These are phyloP conservation scores for Russula vinacea DNA, from an alignment of 768 basidiomycete genomes.

Conservation along the genomic window DNA sequence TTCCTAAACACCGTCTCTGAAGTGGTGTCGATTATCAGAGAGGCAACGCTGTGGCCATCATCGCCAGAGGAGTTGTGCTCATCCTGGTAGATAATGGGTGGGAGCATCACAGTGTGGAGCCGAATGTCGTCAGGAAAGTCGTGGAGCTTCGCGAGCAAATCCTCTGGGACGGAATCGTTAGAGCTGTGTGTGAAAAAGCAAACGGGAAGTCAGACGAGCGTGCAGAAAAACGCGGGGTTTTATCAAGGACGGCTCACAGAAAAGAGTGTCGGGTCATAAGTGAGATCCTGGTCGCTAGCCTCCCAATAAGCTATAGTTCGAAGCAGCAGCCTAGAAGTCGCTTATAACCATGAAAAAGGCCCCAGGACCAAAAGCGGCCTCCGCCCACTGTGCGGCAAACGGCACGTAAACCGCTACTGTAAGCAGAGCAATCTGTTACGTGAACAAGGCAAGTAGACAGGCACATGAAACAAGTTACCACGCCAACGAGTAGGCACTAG, in stretches of 20 bases:
- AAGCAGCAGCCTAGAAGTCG: neutral
- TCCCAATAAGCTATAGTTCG: constrained; percentile 5
- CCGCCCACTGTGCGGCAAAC: neutral
- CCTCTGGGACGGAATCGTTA: constrained; percentile 14
- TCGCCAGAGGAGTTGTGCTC: neutral
- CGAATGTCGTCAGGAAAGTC: constrained; percentile 5
- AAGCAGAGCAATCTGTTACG: neutral
- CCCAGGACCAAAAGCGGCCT: neutral
- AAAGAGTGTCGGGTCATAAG: neutral
- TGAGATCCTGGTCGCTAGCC: neutral
- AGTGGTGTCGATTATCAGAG: neutral
- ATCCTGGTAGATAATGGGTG: neutral
- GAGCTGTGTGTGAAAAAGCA: constrained; percentile 7
- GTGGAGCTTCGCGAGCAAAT: constrained; percentile 8
- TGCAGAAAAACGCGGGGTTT: neutral
- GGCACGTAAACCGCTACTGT: neutral
- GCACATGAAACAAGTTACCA: constrained; percentile 12
- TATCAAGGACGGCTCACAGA: neutral
- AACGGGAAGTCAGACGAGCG: neutral
- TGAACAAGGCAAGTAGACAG: neutral
- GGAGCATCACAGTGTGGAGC: neutral
- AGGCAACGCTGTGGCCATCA: neutral
- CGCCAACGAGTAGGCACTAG: constrained; percentile 7
- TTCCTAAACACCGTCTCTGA: neutral
- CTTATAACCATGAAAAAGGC: neutral